A percentile compares a stretch with the other conserved stretches of the same genome.
Conservation (phyloP, 2,329 filamentous ascomycete genomes). For the Colletotrichum agaves region DNA sequence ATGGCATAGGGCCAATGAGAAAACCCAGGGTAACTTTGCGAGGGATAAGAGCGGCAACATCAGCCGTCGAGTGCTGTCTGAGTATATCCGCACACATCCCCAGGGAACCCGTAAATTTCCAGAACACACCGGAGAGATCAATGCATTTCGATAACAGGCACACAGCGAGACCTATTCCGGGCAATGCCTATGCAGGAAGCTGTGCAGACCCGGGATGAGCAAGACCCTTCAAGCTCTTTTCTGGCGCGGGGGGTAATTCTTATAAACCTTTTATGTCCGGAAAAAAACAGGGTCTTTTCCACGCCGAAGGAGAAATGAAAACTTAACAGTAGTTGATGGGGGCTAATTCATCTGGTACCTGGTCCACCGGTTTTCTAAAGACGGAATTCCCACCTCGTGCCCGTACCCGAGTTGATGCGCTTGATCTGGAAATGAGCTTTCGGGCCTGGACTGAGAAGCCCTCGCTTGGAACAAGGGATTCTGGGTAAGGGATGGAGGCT, state of each 20-base stretch:
- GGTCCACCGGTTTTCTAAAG: too few species aligned
- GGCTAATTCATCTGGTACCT: background rate
- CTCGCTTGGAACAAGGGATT: background rate
- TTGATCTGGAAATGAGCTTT: too few species aligned
- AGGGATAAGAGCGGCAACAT: background rate
- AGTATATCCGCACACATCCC: too few species aligned
- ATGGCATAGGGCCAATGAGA: background rate
- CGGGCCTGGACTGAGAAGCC: too few species aligned
- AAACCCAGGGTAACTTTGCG: background rate
- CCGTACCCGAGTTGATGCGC: too few species aligned
- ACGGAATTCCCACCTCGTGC: too few species aligned
- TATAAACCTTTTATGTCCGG: too few species aligned
- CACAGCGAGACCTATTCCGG: background rate
- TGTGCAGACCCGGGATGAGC: background rate
- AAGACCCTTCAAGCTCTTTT: background rate
- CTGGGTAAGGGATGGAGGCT: constrained; percentile 6
- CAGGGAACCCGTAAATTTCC: background rate
- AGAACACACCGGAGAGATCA: too few species aligned
- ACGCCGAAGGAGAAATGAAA: too few species aligned
- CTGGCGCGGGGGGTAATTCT: constrained; percentile 27
- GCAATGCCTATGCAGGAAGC: background rate
- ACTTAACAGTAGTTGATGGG: too few species aligned
- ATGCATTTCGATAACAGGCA: background rate
- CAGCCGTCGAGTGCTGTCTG: background rate
- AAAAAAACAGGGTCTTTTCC: too few species aligned